A percentile compares a stretch with the other conserved stretches of the same genome.
Evolutionary conservation across 768 basidiomycete genomes (phyloP).

Genomic region (Favolaschia claudopus): DNA sequence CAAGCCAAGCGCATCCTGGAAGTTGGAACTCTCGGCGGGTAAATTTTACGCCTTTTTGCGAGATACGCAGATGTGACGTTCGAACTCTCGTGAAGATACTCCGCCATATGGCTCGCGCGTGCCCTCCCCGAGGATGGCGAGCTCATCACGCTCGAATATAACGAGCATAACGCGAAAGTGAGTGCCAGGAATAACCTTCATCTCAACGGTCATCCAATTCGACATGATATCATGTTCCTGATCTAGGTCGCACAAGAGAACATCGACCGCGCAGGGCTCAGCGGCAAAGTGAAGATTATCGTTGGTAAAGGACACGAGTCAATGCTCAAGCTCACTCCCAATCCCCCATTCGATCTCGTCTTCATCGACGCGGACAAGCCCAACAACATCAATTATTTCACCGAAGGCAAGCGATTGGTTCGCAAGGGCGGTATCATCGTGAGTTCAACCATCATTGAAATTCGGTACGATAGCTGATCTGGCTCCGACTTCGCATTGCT

Average conservation of each 20-base stretch:
- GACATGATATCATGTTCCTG: neutral
- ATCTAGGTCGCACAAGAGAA: slow-evolving; percentile 65
- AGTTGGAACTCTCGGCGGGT: slow-evolving; percentile 76
- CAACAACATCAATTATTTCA: slow-evolving; percentile 62
- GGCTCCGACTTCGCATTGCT: neutral
- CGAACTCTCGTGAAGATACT: slow-evolving; percentile 40
- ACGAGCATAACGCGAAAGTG: slow-evolving; percentile 55
- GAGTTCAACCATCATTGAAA: slow-evolving; percentile 27
- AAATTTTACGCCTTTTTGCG: slow-evolving; percentile 7
- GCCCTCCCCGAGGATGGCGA: slow-evolving; percentile 60
- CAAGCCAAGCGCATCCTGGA: slow-evolving; percentile 66
- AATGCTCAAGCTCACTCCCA: slow-evolving; percentile 54
- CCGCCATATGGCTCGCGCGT: slow-evolving; percentile 52
- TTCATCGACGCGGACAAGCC: slow-evolving; percentile 81
- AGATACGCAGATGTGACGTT: neutral
- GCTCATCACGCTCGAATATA: slow-evolving; percentile 56
- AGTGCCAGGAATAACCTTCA: neutral
- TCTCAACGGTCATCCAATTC: too few species aligned
- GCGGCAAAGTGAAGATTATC: slow-evolving; percentile 55
- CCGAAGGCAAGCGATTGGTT: slow-evolving; percentile 65
- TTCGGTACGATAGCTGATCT: too few species aligned
- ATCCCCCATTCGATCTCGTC: slow-evolving; percentile 64
- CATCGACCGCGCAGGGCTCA: slow-evolving; percentile 59
- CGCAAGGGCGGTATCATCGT: slow-evolving; percentile 69
- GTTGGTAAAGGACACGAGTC: slow-evolving; percentile 61